Evolutionary conservation across 2,329 filamentous ascomycete species (phyloP).

Genomic region (Monilinia vaccinii-corymbosi): DNA sequence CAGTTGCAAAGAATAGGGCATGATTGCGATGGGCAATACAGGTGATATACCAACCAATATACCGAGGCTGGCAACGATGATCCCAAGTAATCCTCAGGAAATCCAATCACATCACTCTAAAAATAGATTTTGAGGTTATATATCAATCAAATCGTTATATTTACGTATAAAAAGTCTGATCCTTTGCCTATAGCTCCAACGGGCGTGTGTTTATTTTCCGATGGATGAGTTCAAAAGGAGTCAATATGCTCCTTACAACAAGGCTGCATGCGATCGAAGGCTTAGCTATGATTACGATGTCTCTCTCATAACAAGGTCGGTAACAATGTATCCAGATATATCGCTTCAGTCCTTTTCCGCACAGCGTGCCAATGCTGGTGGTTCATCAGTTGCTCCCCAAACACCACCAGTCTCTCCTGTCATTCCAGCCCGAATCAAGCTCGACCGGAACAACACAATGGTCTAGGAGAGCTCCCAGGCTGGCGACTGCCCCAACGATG

Average conservation of each 20-base stretch:
- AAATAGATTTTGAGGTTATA: no score
- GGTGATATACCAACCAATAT: neutral
- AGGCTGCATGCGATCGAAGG: neutral
- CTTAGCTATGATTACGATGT: neutral
- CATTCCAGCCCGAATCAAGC: no score
- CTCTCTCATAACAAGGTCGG: neutral
- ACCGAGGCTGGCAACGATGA: no score
- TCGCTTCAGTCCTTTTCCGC: neutral
- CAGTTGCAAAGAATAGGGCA: constrained; percentile 8
- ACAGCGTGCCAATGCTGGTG: neutral
- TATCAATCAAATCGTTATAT: no score
- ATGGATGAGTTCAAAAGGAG: neutral
- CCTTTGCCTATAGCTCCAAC: no score
- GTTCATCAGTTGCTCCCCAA: neutral
- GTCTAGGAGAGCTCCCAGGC: neutral
- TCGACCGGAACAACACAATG: neutral
- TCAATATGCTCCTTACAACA: neutral
- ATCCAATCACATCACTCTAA: no score
- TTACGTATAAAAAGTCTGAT: no score
- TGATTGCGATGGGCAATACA: constrained; percentile 9
- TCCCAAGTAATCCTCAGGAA: no score
- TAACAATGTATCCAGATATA: neutral
- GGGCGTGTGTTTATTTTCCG: no score
- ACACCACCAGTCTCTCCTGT: neutral
- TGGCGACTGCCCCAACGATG: neutral